Evolutionary conservation across 108 stramenopile genomes (phyloP), one percentile per base, ranked within the genome.

Genomic region (Chaetoceros tenuissimus): DNA sequence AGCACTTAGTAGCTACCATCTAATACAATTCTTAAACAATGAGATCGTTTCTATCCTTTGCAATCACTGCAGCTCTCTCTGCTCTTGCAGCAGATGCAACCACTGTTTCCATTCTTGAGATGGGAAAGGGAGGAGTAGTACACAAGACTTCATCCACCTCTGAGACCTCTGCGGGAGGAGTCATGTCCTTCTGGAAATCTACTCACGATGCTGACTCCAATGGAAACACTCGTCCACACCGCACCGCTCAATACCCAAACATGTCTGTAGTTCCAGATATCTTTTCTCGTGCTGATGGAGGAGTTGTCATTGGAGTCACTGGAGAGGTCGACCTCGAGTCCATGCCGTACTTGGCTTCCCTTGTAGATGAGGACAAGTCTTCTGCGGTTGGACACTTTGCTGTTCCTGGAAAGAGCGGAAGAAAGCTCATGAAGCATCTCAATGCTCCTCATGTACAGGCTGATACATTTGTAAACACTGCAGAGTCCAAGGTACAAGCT

Each of bases 201-300:
- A 50, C 85, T 62, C 89, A 91, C 72, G 53, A 54, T 24, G 45
- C 34, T 29, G 31, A 51, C 1, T 43, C 55, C 20, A 66, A 67
- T 23, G 69, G 49, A n/a, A 52, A 25, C 28, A 65, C 55, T 24
- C 72, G 64, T 56, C 8, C 5, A 40, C 13, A 40, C 34, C 55
- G 60, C 23, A 68, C 64, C 59, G 65, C 69, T 21, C 78, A 78
- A 31, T 46, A 31, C 27, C 24, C 60, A 31, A 84, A 84, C 18
- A 87, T 88, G 86, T 60, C 82, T 2, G 71, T 92, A 3, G 90
- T 92, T 48, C 86, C 90, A n/a, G 90, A 88, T 61, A 59, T 92
- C 45, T 92, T 92, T 48, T 54, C 55, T 54, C 66, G 66, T 43
- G 68, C 86, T 31, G 76, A 84, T 47, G 68, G 75, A 31, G 82